A percentile compares a stretch with the other conserved stretches of the same genome.
Conservation (phyloP, 78 protist genomes). For the Monosiga brevicollis region DNA sequence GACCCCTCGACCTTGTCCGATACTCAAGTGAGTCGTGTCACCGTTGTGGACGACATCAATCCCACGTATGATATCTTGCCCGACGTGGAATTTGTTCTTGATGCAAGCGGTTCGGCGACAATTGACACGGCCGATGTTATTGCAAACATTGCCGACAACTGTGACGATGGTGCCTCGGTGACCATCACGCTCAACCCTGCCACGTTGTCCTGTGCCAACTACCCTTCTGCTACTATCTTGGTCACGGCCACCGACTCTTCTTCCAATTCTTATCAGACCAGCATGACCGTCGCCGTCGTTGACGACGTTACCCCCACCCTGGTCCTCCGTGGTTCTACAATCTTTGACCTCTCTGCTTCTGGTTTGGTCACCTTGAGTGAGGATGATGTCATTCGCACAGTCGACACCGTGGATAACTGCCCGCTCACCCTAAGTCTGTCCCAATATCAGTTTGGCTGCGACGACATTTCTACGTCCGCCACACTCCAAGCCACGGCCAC, state of each 20-base stretch:
- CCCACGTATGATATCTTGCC: not conserved
- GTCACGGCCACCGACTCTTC: not conserved
- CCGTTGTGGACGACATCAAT: not conserved
- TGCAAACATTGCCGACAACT: not conserved
- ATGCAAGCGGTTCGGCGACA: not conserved
- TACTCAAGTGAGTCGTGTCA: not conserved
- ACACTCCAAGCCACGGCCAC: not conserved
- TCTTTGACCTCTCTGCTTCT: not conserved
- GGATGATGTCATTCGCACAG: not conserved
- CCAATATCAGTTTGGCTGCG: not conserved
- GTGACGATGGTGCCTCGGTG: not conserved
- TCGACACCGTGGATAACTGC: not conserved
- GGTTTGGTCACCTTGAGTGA: not conserved
- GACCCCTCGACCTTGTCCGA: not conserved
- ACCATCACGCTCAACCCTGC: not conserved
- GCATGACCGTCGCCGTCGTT: not conserved
- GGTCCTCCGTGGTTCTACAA: not conserved
- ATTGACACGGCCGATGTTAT: not conserved
- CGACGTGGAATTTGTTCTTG: not conserved
- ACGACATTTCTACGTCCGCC: not conserved
- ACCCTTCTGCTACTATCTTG: not conserved
- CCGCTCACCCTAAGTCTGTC: not conserved
- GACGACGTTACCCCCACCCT: not conserved
- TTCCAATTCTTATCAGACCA: not conserved
- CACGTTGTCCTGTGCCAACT: not conserved